Evolutionary conservation across 2,329 filamentous ascomycete species (phyloP), one percentile per base, ranked within the genome.

Genomic region (Fusarium guadeloupense): DNA sequence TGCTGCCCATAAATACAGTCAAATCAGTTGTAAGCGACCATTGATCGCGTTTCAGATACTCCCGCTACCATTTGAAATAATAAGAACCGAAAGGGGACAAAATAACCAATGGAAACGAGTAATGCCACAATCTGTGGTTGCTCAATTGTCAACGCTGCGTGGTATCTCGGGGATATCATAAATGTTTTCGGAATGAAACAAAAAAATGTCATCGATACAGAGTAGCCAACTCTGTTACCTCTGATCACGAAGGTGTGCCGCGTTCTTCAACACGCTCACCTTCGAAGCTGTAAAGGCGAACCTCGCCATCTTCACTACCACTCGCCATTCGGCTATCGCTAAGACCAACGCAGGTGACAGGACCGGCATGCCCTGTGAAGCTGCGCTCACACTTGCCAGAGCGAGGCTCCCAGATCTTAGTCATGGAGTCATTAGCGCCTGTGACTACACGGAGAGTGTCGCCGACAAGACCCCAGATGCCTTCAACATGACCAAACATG

Each of bases 401-500:
- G 53, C 93, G 82, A 14, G 94, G 91, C 76, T 98, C 94, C 95
- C 95, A 99, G 26, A 85, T 75, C 79, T 98, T 98, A 69, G 97
- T 91, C 87, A 94, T 96, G 35, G 92, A 89, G 76, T 99, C 95
- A 74, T 98, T 93, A 10, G 92, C 91, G 1, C 93, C 94, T 16
- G 90, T 92, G 13, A 98, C 92, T 14, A 97, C 87, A 10, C 95
- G 87, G 17, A 98, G 80, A 1, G 90, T 93, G 76, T 98, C 94
- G 4, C 91, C 94, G 0, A 91, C 92, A 4, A 99, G 82, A 6
- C 91, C 90, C 95, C 95, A 99, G 17, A 99, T 90, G 26, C 95
- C 95, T 75, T 99, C 95, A 19, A 99, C 85, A 71, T 99, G 95
- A 0, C 95, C 95, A 73, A 98, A 99, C 81, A 97, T 96, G 26